Base-by-base conservation (phyloP, 1,284 basidiomycete species). In the Calocybe gambosa region DNA sequence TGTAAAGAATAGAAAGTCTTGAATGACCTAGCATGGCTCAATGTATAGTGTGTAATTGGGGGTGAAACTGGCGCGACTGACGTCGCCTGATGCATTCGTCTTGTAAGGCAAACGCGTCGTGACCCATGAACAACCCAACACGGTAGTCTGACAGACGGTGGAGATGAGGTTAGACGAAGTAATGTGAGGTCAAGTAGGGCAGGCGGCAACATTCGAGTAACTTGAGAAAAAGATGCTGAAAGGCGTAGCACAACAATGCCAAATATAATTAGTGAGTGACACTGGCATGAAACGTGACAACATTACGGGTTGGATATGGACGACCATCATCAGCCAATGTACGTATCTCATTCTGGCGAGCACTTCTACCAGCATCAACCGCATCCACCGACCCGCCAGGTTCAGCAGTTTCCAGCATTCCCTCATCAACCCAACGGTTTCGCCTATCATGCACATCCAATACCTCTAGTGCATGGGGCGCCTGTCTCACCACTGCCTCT, bases 101-200 rank as follows among this genome's bases (percentile, higher is more conserved):
- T 36, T 3, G 51, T 42, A 29, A 33, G 45, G 5, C 46, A 45
- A 8, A 33, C 49, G 21, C 38, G 39, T 31, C 47, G 43, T 19
- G 41, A 37, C 16, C 23, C 35, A 20, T 39, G 31, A 18, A 39
- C 5, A 35, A 25, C 33, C 13, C n/a, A 39, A 33, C 21, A n/a
- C 6, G 37, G 15, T 6, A 44, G 20, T 47, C 38, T 13, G 31
- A 31, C 5, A 23, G 46, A 43, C 35, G 44, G 46, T 28, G 40
- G 6, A 3, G 51, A 53, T 9, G 52, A 33, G 26, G 54, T 54
- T 5, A 60, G 38, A 26, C 63, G 61, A 42, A 59, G 50, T 16
- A 62, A 41, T 20, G 63, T 61, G 42, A 66, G 49, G 42, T 66
- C 64, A 20, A 66, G 46, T 12, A 68, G 52, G 21, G 60, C 55